phyloP scores from a whole-genome alignment of 2,329 filamentous ascomycete species.

The Cryphonectria radicalis region DNA sequence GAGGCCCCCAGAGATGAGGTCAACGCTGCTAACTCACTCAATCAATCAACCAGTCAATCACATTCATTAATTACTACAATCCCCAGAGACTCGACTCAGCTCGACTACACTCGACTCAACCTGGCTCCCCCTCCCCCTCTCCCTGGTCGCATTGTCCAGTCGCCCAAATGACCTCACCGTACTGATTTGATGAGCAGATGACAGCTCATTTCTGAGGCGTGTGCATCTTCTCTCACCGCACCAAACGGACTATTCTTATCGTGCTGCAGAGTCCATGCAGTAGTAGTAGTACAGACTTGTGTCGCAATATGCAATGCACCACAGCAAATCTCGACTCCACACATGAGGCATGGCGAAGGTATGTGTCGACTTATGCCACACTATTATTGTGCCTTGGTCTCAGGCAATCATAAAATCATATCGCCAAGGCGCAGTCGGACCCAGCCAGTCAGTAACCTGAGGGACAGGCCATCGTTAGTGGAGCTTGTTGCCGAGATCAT shows the following conservation, averaged over 20 bases:
- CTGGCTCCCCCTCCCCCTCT: background rate
- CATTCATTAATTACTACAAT: background rate
- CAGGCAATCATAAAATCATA: slow-evolving; percentile 1
- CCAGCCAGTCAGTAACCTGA: slow-evolving; percentile 10
- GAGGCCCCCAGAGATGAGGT: background rate
- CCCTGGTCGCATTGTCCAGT: background rate
- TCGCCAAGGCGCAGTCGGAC: background rate
- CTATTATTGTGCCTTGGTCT: background rate
- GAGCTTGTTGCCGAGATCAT: slow-evolving; percentile 8
- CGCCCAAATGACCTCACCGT: background rate
- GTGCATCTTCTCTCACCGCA: slow-evolving; percentile 1
- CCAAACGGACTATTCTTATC: background rate
- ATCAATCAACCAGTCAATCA: background rate
- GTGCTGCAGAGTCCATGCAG: background rate
- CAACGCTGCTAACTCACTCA: background rate
- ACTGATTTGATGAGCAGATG: background rate
- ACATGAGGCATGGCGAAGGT: background rate
- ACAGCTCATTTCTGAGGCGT: background rate
- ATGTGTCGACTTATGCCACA: background rate
- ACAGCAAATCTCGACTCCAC: background rate
- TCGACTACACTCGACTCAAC: background rate
- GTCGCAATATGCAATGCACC: background rate
- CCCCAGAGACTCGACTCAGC: background rate
- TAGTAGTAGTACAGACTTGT: background rate
- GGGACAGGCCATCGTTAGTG: slow-evolving; percentile 22